Evolutionary conservation across 257 asterid species (phyloP).

Genomic region (Gardenia jasminoides): DNA sequence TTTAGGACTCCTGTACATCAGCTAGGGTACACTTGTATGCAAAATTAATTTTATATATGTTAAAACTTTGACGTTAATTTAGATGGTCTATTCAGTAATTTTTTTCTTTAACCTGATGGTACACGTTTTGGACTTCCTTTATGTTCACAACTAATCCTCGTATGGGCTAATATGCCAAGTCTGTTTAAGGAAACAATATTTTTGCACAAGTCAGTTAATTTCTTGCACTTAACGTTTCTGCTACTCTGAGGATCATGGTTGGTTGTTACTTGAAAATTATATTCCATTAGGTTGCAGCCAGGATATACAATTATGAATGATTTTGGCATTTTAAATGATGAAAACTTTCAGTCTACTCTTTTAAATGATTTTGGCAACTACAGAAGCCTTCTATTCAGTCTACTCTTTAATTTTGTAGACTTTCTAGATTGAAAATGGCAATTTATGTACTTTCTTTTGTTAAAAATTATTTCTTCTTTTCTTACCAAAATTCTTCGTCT

Average conservation of each 20-base stretch:
- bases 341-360: not conserved
- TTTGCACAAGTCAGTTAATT: not conserved
- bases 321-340: not conserved
- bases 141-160: not conserved
- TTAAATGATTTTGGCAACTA: no score
- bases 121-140: not conserved
- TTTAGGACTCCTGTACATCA: not conserved
- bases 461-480: not conserved
- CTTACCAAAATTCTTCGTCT: slow-evolving; percentile 9
- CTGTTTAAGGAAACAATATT: not conserved
- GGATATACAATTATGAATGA: not conserved
- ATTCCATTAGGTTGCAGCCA: not conserved
- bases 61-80: no score
- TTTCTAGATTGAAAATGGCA: not conserved
- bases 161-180: not conserved
- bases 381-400: not conserved
- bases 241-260: not conserved
- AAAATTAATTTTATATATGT: not conserved
- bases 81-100: not conserved
- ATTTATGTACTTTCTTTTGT: not conserved
- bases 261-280: not conserved
- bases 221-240: not conserved
- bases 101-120: not conserved
- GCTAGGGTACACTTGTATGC: not conserved
- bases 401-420: not conserved